phyloP scores from a whole-genome alignment of 164 flowering plant species.

The Stephania japonica region DNA sequence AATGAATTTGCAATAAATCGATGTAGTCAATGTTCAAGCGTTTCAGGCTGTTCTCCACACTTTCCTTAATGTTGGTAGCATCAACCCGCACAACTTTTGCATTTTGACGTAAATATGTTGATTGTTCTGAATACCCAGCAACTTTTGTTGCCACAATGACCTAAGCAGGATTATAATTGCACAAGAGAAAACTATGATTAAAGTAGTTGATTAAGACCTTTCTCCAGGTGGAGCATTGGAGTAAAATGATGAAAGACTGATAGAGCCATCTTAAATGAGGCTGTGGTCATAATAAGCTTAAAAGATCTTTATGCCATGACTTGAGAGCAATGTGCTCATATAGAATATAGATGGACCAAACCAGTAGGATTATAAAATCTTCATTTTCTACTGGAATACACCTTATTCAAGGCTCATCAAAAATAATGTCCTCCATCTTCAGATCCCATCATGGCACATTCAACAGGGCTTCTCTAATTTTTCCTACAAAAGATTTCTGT shows the following conservation, averaged over 20 bases:
- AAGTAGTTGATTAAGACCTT: background rate
- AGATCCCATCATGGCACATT: background rate
- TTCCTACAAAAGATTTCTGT: too few species aligned
- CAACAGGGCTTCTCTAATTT: too few species aligned
- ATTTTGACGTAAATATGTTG: conserved; percentile 64
- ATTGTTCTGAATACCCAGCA: conserved; percentile 73
- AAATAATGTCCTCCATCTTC: background rate
- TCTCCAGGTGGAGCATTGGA: background rate
- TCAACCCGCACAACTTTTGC: conserved; percentile 75
- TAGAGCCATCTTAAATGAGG: background rate
- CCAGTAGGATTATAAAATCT: background rate
- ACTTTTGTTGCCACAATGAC: conserved; percentile 90
- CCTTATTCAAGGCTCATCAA: background rate
- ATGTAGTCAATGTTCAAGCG: conserved; percentile 87
- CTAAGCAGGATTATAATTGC: conserved; percentile 24
- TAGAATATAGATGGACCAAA: background rate
- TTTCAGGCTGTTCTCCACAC: conserved; percentile 94
- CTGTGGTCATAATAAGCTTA: background rate
- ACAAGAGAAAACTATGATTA: background rate
- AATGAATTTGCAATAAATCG: conserved; percentile 93
- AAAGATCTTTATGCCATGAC: background rate
- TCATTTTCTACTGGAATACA: background rate
- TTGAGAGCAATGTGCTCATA: background rate
- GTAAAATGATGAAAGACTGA: background rate
- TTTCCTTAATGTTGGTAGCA: conserved; percentile 83